phyloP scores from a whole-genome alignment of 305 asterid genomes.

The Ilex paraguariensis region DNA sequence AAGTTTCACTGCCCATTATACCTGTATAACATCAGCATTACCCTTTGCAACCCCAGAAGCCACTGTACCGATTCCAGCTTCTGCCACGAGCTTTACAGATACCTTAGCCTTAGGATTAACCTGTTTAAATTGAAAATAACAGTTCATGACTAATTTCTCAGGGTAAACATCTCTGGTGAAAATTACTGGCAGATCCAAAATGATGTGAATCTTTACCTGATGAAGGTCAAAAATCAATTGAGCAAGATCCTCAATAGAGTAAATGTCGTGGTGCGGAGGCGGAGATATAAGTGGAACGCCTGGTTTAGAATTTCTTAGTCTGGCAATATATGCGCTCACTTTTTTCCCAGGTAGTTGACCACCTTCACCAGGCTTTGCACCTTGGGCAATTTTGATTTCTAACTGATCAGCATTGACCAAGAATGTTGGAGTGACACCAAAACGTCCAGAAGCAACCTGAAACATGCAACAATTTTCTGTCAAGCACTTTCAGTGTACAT shows the following conservation, averaged over 20 bases:
- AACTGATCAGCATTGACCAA: constrained; percentile 95
- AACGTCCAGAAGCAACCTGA: constrained; percentile 99
- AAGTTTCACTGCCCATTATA: constrained; percentile 12
- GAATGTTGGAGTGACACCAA: constrained; percentile 99
- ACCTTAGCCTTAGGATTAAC: constrained; percentile 97
- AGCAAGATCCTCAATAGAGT: constrained; percentile 99
- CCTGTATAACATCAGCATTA: constrained; percentile 98
- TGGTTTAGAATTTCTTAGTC: constrained; percentile 95
- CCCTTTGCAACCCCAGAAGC: constrained; percentile 99
- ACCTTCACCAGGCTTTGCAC: constrained; percentile 99
- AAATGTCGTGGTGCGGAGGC: constrained; percentile 99
- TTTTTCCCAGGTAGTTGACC: constrained; percentile 99
- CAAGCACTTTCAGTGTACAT: background rate
- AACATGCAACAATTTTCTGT: constrained; percentile 14
- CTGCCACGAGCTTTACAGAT: constrained; percentile 95
- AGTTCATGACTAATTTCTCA: background rate
- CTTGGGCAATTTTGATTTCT: constrained; percentile 97
- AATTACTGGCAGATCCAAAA: constrained; percentile 1
- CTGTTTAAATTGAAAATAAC: constrained; percentile 35
- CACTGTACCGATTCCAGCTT: constrained; percentile 99
- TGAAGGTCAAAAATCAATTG: constrained; percentile 98
- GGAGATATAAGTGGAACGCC: constrained; percentile 99
- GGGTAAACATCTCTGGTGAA: background rate
- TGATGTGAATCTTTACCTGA: constrained; percentile 49
- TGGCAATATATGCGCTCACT: constrained; percentile 97